Evolutionary conservation across 345 rosid species (phyloP).

Genomic region (Iberis pinnata): DNA sequence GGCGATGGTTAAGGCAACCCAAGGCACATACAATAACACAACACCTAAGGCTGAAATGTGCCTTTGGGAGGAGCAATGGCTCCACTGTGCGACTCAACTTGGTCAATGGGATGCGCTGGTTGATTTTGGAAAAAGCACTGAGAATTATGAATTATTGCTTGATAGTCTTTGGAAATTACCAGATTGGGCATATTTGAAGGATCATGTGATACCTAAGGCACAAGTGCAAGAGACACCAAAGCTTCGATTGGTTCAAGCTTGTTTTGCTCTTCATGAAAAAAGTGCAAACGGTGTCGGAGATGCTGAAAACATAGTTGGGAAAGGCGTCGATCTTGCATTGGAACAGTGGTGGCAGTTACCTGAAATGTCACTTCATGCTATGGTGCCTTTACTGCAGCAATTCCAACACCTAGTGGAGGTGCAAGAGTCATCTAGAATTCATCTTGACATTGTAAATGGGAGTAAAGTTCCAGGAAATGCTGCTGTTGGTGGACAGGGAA

Average conservation of each 20-base stretch:
- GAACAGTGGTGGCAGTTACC: slow-evolving; percentile 99
- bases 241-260: slow-evolving; percentile 82
- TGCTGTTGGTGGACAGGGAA: slow-evolving; percentile 58
- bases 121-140: slow-evolving; percentile 83
- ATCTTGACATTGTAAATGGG: slow-evolving; percentile 79
- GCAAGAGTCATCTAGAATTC: slow-evolving; percentile 84
- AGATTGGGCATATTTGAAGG: slow-evolving; percentile 89
- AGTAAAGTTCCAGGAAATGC: slow-evolving; percentile 54
- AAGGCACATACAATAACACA: slow-evolving; percentile 87
- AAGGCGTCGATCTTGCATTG: slow-evolving; percentile 91
- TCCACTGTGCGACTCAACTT: slow-evolving; percentile 81
- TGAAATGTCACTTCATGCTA: slow-evolving; percentile 87
- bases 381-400: slow-evolving; percentile 88
- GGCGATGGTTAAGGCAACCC: slow-evolving; percentile 98
- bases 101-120: slow-evolving; percentile 96
- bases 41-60: slow-evolving; percentile 99
- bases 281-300: slow-evolving; percentile 69
- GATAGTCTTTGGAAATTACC: slow-evolving; percentile 93
- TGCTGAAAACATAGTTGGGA: slow-evolving; percentile 77
- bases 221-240: slow-evolving; percentile 97
- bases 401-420: slow-evolving; percentile 96
- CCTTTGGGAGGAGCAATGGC: slow-evolving; percentile 99
- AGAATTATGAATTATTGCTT: slow-evolving; percentile 85
- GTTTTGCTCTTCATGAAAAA: slow-evolving; percentile 82
- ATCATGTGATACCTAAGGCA: slow-evolving; percentile 88